Evolutionary conservation across 225 moss, liverwort and hornwort species (phyloP), one percentile per base, ranked within the genome.

Genomic region (Physcomitrellopsis africana): DNA sequence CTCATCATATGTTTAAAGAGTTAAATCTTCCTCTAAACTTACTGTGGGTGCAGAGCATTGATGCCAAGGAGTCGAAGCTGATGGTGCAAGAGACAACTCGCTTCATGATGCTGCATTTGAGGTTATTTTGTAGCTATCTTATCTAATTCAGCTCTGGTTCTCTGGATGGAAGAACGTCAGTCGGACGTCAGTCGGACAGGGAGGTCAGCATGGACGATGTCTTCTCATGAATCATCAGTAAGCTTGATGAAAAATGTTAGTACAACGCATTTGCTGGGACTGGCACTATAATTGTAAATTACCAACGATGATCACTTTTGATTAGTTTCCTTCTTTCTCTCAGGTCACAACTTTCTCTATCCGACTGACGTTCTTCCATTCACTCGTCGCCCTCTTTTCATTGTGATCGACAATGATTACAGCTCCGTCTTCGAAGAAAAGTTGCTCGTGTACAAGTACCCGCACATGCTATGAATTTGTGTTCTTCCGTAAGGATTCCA

Each of bases 341-440:
- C 26, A 95, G 95, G 95, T 67, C 85, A 81, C 60, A 90, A 94
- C 79, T 91, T 80, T 69, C 91, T 94, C 15, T 92, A 86, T 67
- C 94, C 94, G 11, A 89, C 88, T 84, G 96, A 96, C 79, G 83
- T 96, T 65, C 84, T 94, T 63, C 96, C 96, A 54, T 96, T 96
- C 63, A 96, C 96, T 19, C 89, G 94, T 45, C 92, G 94, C 27
- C 94, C 94, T 71, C 81, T 96, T 48, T 79, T 96, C 80, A 80
- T 94, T 69, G 86, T 96, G 67, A 86, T 96, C 60, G 96, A 96
- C 81, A 96, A 94, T 84, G 94, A 96, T 78, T 94, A 90, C 67
- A 96, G 94, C 82, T 79, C 89, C 56, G 79, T 80, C 47, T 96
- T 94, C 83, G 96, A 96, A 92, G 95, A 91, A 57, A 79, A n/a